A percentile compares a stretch with the other conserved stretches of the same genome.
Evolutionary conservation across 345 rosid genomes (phyloP).

Genomic region (Hypericum androsaemum): DNA sequence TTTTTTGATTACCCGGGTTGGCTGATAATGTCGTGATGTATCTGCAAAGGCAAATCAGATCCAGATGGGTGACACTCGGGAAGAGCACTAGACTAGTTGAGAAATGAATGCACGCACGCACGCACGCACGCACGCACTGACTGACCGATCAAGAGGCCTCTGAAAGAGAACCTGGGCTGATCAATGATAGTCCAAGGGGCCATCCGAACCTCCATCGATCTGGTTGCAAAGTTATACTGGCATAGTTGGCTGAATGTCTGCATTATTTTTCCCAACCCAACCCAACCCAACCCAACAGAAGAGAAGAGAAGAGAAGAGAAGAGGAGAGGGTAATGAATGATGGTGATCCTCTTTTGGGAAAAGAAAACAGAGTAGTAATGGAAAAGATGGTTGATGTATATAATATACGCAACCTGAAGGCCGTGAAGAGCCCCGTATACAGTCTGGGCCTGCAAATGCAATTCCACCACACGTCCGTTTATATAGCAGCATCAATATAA

Average conservation of each 20-base stretch:
- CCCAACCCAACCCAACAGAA: background rate
- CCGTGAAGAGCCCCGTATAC: constrained; percentile 74
- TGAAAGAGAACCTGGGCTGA: constrained; percentile 55
- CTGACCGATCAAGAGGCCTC: constrained; percentile 70
- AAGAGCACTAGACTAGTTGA: no score
- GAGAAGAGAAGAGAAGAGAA: no score
- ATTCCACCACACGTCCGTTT: no score
- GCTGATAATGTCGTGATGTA: constrained; percentile 68
- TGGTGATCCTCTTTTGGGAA: constrained; percentile 5
- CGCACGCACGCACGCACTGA: no score
- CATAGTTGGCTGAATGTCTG: constrained; percentile 79
- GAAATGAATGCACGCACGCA: no score
- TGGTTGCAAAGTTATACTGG: constrained; percentile 34
- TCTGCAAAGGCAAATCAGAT: constrained; percentile 25
- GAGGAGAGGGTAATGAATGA: no score
- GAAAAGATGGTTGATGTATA: constrained; percentile 3
- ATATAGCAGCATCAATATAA: no score
- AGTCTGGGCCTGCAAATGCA: constrained; percentile 39
- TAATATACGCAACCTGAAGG: constrained; percentile 41
- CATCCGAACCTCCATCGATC: constrained; percentile 34
- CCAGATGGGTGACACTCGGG: no score
- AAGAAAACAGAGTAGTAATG: background rate
- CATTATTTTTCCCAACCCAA: constrained; percentile 14
- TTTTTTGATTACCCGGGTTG: constrained; percentile 43
- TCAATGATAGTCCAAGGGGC: constrained; percentile 58